phyloP scores from a whole-genome alignment of 2,329 filamentous ascomycete species.

The Calonectria naviculata region DNA sequence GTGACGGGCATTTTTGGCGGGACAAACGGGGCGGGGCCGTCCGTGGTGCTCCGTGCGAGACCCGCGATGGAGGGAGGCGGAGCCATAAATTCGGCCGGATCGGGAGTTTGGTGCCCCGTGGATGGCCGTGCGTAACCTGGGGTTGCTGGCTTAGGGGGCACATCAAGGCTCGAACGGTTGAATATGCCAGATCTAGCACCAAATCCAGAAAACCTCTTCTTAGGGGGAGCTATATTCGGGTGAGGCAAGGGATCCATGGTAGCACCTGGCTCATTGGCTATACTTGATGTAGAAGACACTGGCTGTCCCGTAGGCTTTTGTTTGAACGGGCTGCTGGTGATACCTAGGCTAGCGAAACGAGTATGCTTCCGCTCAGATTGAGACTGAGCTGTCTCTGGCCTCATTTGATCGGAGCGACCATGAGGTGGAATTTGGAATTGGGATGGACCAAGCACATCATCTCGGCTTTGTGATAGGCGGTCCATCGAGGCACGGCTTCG shows the following conservation, averaged over 20 bases:
- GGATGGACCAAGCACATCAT: constrained; percentile 29
- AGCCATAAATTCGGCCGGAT: constrained; percentile 23
- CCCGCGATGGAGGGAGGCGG: constrained; percentile 22
- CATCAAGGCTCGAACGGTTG: constrained; percentile 34
- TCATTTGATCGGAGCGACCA: constrained; percentile 25
- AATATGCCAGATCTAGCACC: constrained; percentile 46
- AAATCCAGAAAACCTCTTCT: constrained; percentile 59
- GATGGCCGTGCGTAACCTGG: constrained; percentile 31
- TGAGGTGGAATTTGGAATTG: constrained; percentile 26
- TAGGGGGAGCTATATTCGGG: constrained; percentile 36
- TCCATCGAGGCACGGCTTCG: constrained; percentile 27
- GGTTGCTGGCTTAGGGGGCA: constrained; percentile 27
- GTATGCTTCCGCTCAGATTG: constrained; percentile 52
- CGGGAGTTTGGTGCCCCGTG: constrained; percentile 26
- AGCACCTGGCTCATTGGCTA: constrained; percentile 32
- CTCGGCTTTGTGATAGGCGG: constrained; percentile 26
- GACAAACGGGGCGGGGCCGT: constrained; percentile 28
- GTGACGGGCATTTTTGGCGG: constrained; percentile 25
- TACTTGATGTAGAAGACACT: constrained; percentile 37
- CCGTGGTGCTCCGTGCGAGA: constrained; percentile 37
- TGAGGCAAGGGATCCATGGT: constrained; percentile 20
- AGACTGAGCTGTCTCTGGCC: constrained; percentile 34
- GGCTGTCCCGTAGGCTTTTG: constrained; percentile 26
- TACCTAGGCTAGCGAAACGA: constrained; percentile 47
- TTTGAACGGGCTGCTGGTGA: constrained; percentile 29